Base-by-base conservation (phyloP, 2,329 filamentous ascomycete species). In the Botrytis paeoniae region DNA sequence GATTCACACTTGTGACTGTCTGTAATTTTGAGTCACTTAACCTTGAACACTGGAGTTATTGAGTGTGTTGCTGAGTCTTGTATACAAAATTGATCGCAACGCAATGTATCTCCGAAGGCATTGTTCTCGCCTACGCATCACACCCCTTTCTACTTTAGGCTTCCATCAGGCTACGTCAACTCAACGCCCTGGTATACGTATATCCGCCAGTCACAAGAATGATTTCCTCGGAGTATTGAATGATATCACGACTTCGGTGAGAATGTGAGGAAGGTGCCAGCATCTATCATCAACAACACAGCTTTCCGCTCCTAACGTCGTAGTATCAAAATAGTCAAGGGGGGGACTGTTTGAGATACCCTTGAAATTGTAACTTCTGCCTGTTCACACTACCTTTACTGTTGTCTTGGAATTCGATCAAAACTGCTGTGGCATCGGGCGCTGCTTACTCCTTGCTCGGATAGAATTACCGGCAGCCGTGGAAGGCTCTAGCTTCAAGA, bases 1-100 rank as follows among this genome's bases (percentile, higher is more conserved):
- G 62, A 68, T 60, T 61, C 63, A 69, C 51, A 69, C 70, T 72
- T 72, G 70, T 72, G 70, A 35, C 32, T 10, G 48, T 18, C 22
- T 61, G n/a, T 41, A 32, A 22, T 39, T 16, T 29, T 41, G 48
- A 69, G 48, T 69, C 35, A 69, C 65, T 57, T 14, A 32, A 57
- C 10, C 7, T 29, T 32, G 48, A 43, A 16, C 18, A 69, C 51
- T 57, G 37, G 25, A 22, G 35, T 32, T 25, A 32, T 32, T 69
- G 22, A 29, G n/a, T 4, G 10, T 41, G 18, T 57, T 20, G 35
- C 35, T n/a, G 37, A 41, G 18, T 22, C n/a, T 32, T 25, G 32
- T 32, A 22, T 68, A 7, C 65, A 22, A 32, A 25, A 41, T 57
- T 41, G 1, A 68, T 57, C 25, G 48, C 65, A 32, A 25, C 48